Base-by-base conservation (phyloP, 2,329 filamentous ascomycete species). In the Monilinia polystroma region DNA sequence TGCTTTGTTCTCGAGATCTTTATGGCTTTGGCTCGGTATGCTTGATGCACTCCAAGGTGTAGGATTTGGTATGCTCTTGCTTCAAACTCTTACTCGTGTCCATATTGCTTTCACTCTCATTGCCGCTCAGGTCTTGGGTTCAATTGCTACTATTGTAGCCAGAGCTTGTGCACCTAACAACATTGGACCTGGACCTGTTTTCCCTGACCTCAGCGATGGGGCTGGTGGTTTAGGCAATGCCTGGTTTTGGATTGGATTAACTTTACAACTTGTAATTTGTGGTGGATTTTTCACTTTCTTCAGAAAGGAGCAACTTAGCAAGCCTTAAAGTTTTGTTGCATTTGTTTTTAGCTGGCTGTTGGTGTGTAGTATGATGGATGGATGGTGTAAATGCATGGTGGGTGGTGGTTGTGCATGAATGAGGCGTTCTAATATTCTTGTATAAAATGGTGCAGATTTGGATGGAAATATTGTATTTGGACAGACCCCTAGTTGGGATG, bases 1-100 rank as follows among this genome's bases (percentile, higher is more conserved):
- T 3, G 85, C 87, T 0, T 74, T 89, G 0, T 76, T 86, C 11
- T 84, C 84, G 2, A 80, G 87, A 53, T 78, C 80, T 66, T 76
- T 89, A 5, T 90, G 87, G 87, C 80, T 90, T 14, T 90, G 87
- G 87, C 82, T 90, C 0, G 87, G 87, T 52, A 81, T 89, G 5
- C 79, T 90, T 12, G 87, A 90, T 71, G 81, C 85, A 12, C 77
- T 90, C 8, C 87, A 90, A 74, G 86, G 86, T 51, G 83, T 89
- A 2, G 87, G 87, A 2, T 84, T 90, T 65, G 87, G 87, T 64
- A 90, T 89, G 86, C 85, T 90, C 63, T 79, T 90, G 5, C 77
- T 90, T 53, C 85, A 88, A 74, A 89, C 87, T 0, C 76, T 88
- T 70, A 89, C 87, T 1, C 79, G 87, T 26, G 82, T 88, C 75